Conservation (phyloP, 2,329 filamentous ascomycete species). For the Madurella mycetomatis region DNA sequence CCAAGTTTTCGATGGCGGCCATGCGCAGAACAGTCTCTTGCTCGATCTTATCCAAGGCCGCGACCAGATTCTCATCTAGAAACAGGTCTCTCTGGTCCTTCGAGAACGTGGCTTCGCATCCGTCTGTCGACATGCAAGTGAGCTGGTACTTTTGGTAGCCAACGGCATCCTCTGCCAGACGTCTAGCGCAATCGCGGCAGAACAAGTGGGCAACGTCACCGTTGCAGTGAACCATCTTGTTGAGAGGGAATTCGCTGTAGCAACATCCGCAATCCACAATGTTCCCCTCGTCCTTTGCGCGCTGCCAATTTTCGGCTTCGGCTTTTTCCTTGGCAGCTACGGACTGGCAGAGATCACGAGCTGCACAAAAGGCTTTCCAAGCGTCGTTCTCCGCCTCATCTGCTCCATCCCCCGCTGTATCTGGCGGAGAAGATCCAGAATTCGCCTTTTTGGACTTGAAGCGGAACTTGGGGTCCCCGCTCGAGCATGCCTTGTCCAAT, state of each 20-base stretch:
- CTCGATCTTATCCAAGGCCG: slow-evolving; percentile 66
- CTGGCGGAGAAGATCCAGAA: slow-evolving; percentile 21
- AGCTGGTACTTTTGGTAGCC: slow-evolving; percentile 66
- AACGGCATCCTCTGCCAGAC: slow-evolving; percentile 62
- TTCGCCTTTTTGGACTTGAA: slow-evolving; percentile 31
- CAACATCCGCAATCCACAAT: slow-evolving; percentile 70
- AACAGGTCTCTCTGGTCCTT: slow-evolving; percentile 51
- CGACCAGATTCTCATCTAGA: slow-evolving; percentile 53
- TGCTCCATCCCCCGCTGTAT: slow-evolving; percentile 21
- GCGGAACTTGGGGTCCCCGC: slow-evolving; percentile 3
- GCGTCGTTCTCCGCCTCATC: slow-evolving; percentile 28
- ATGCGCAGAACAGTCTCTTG: slow-evolving; percentile 64
- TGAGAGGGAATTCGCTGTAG: slow-evolving; percentile 60
- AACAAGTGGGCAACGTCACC: slow-evolving; percentile 59
- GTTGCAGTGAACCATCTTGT: slow-evolving; percentile 65
- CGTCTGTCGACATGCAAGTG: slow-evolving; percentile 64
- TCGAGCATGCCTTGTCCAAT: slow-evolving; percentile 26
- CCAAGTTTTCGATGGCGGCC: slow-evolving; percentile 67
- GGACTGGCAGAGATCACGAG: slow-evolving; percentile 29
- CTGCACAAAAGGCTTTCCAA: slow-evolving; percentile 38
- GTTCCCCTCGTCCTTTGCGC: slow-evolving; percentile 45
- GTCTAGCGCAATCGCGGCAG: slow-evolving; percentile 62
- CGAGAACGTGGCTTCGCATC: slow-evolving; percentile 60
- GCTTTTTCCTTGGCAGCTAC: slow-evolving; percentile 26
- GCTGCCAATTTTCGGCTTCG: slow-evolving; percentile 39